Conservation (phyloP, 305 asterid genomes). For the Petunia hybrid region DNA sequence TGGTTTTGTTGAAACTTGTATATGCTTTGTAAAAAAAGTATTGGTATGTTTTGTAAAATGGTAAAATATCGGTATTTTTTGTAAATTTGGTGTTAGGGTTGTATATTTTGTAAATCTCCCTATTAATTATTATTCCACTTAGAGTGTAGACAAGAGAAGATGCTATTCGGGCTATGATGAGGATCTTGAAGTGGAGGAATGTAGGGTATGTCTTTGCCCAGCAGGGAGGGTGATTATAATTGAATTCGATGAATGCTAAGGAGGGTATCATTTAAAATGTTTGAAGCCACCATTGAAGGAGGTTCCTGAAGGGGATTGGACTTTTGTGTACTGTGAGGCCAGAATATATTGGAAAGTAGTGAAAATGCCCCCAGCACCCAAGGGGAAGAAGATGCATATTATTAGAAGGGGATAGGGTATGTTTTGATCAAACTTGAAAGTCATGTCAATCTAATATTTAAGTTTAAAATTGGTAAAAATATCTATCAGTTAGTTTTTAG, state of each 20-base stretch:
- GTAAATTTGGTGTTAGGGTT: too few relatives aligned
- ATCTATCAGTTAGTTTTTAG: too few relatives aligned
- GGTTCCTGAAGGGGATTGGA: slow-evolving; percentile 92
- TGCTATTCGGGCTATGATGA: slow-evolving; percentile 60
- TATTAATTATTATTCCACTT: too few relatives aligned
- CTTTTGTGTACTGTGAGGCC: slow-evolving; percentile 66
- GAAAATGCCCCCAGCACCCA: slow-evolving; percentile 61
- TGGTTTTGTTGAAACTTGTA: too few relatives aligned
- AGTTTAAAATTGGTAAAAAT: too few relatives aligned
- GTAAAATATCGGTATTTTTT: too few relatives aligned
- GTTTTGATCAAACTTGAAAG: too few relatives aligned
- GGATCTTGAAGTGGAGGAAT: slow-evolving; percentile 78
- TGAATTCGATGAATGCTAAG: slow-evolving; percentile 91
- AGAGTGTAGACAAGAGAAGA: slow-evolving; percentile 72
- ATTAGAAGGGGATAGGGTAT: too few relatives aligned
- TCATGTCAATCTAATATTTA: too few relatives aligned
- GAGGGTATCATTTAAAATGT: slow-evolving; percentile 88
- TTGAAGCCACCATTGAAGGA: slow-evolving; percentile 72
- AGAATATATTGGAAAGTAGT: slow-evolving; percentile 55
- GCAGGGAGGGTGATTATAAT: slow-evolving; percentile 69
- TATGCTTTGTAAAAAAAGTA: too few relatives aligned
- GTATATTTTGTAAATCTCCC: too few relatives aligned
- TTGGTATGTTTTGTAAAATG: too few relatives aligned
- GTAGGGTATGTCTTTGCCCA: slow-evolving; percentile 75
- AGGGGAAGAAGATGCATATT: slow-evolving; percentile 52